Base-by-base conservation (phyloP, 2,329 filamentous ascomycete genomes). In the Aspergillus neotritici region DNA sequence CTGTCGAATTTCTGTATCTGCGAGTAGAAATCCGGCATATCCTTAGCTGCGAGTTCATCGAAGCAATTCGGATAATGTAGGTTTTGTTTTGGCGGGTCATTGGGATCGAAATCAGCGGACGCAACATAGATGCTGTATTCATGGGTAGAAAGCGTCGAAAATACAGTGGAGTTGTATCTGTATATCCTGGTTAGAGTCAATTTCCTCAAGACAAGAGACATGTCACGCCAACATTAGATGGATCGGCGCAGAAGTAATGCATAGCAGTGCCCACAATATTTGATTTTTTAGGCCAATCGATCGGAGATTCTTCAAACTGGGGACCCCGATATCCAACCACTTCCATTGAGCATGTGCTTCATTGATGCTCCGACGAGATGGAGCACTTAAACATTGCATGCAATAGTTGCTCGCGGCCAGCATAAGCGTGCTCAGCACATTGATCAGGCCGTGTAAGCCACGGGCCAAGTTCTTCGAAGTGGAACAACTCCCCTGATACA, bases 321-420 rank as follows among this genome's bases (percentile, higher is more conserved):
- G 42, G 5, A 44, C 31, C 1, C 48, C 44, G 10, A 50, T 42
- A 16, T 48, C 37, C 2, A 47, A 28, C 48, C 41, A 50, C 7
- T 28, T 11, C 11, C 33, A 12, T 5, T 34, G 9, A 6, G 25
- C 3, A 34, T 50, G 48, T 1, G 33, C 41, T 2, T 15, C 14
- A 30, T 50, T 44, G 6, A 47, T 25, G 3, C 45, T 39, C 17
- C 17, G 6, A 4, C 48, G 17, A 1, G 41, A 37, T 9, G 48
- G 48, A 2, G 48, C 44, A 12, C 15, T 28, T 1, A 50, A 37
- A 8, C 31, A 42, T 43, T 50, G 47, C 46, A 49, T 46, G 9
- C 29, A 13, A 35, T 34, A 46, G 11, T 46, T 40, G 13, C 46
- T 49, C 2, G 46, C 43, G 2, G 36, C 31, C 5, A 49, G 16